phyloP scores from a whole-genome alignment of 345 rosid species.

The Citrus maxima region DNA sequence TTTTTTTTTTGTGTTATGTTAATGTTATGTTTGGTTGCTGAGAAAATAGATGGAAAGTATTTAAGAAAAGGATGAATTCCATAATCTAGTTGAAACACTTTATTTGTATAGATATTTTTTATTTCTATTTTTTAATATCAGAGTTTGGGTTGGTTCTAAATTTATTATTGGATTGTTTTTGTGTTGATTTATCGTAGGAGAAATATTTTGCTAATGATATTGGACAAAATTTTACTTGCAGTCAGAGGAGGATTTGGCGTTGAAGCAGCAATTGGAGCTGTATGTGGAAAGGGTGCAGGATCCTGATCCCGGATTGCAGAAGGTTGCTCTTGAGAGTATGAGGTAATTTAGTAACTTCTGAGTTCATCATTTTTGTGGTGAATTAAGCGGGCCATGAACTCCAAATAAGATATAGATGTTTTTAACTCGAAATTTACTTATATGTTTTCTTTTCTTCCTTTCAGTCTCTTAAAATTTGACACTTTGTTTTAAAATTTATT shows the following conservation, averaged over 20 bases:
- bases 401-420: not conserved
- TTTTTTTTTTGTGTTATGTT: not conserved
- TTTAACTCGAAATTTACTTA: not conserved
- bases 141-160: not conserved
- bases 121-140: not conserved
- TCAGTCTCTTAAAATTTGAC: not conserved
- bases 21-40: not conserved
- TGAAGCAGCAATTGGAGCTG: constrained; percentile 91
- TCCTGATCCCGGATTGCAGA: constrained; percentile 81
- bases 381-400: not conserved
- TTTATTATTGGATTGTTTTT: not conserved
- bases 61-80: not conserved
- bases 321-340: constrained; percentile 91
- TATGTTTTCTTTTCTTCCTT: not conserved
- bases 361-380: not conserved
- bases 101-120: not conserved
- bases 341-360: constrained; percentile 42
- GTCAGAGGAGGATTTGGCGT: constrained; percentile 92
- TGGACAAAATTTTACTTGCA: constrained; percentile 23
- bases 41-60: not conserved
- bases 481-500: not conserved
- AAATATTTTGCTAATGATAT: not conserved
- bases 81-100: not conserved
- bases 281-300: constrained; percentile 96
- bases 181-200: not conserved